Percentiles rank a stretch among this genome's conserved stretches.
phyloP scores from a whole-genome alignment of 768 basidiomycete species.

The Naganishia vishniacii region DNA sequence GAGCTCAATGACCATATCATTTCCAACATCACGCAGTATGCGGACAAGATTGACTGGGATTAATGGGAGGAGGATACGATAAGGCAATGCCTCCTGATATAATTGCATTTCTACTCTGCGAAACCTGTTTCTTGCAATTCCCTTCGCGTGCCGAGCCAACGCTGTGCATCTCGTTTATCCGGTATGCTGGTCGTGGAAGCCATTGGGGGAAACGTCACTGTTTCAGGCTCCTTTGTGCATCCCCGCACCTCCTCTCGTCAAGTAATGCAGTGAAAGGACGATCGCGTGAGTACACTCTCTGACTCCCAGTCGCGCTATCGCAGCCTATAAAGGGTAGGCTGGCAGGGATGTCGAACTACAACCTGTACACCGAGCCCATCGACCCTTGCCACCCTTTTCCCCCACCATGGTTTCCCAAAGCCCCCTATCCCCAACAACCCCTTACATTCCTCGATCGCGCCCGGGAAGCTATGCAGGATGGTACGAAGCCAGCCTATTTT shows the following conservation, averaged over 20 bases:
- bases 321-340: too few relatives aligned
- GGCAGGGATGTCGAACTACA: too few relatives aligned
- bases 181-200: background rate
- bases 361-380: too few relatives aligned
- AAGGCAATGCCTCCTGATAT: too few relatives aligned
- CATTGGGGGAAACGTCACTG: background rate
- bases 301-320: too few relatives aligned
- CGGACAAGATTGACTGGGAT: conserved; percentile 72
- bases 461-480: conserved; percentile 4
- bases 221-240: background rate
- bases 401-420: background rate
- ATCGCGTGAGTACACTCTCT: background rate
- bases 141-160: background rate
- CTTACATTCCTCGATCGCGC: background rate
- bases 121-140: too few relatives aligned
- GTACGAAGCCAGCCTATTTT: conserved; percentile 4
- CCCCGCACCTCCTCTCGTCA: background rate
- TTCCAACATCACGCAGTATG: conserved; percentile 72
- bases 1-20: conserved; percentile 62
- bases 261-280: background rate
- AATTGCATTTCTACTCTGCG: too few relatives aligned
- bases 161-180: background rate
- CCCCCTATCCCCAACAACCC: background rate
- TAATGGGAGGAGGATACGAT: conserved; percentile 13
- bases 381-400: background rate